phyloP scores from a whole-genome alignment of 495 filamentous ascomycete genomes.

The Xylaria sp. region DNA sequence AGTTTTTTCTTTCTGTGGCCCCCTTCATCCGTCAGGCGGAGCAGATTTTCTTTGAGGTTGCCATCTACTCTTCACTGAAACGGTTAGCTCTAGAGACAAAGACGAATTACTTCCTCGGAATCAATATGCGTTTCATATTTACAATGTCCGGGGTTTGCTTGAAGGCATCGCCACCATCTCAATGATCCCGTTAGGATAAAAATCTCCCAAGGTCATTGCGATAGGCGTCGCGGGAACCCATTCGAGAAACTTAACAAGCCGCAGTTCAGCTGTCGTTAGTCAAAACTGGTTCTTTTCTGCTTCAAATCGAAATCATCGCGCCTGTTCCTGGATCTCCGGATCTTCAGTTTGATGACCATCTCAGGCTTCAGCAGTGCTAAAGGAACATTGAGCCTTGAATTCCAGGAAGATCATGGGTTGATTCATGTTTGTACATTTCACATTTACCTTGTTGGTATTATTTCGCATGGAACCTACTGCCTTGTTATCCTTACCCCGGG shows the following conservation, averaged over 20 bases:
- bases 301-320: neutral
- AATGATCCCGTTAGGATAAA: constrained; percentile 9
- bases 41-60: neutral
- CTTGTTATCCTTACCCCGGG: neutral
- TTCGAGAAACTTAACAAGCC: neutral
- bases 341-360: neutral
- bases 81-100: neutral
- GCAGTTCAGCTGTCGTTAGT: neutral
- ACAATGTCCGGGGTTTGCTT: neutral
- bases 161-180: neutral
- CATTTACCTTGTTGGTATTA: neutral
- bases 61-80: neutral
- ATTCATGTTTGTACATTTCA: constrained; percentile 20
- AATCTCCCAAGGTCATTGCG: neutral
- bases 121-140: neutral
- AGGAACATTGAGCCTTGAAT: neutral
- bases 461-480: neutral
- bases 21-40: neutral
- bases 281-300: neutral
- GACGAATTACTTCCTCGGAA: neutral
- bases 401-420: neutral
- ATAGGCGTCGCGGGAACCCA: neutral
- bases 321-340: neutral
- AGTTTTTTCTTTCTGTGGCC: neutral
- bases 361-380: neutral